These are phyloP conservation scores for Coleophoma eucalyptorum DNA, from an alignment of 2,329 filamentous ascomycete species.

Conservation along the genomic window DNA sequence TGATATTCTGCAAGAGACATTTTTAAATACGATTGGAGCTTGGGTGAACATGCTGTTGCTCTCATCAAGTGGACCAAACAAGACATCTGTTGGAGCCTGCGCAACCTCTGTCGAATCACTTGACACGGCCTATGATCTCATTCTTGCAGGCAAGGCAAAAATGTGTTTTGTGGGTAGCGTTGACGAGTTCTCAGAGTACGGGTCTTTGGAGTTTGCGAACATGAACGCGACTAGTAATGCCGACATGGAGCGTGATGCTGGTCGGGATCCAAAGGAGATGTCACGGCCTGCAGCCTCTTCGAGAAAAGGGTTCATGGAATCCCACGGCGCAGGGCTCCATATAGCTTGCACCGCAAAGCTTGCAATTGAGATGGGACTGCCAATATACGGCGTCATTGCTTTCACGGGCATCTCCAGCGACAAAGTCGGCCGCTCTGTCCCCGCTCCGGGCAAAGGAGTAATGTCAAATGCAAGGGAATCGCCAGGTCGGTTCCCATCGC, in stretches of 20 bases:
- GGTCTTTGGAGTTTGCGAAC: conserved; percentile 97
- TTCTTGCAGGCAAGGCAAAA: conserved; percentile 92
- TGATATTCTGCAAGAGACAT: conserved; percentile 95
- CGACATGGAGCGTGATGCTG: conserved; percentile 89
- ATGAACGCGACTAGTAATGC: conserved; percentile 99
- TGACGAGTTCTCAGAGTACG: conserved; percentile 96
- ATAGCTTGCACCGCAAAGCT: conserved; percentile 94
- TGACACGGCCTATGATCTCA: conserved; percentile 94
- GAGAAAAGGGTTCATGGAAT: conserved; percentile 96
- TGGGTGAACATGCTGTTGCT: conserved; percentile 99
- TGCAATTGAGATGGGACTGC: conserved; percentile 94
- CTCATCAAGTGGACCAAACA: conserved; percentile 93
- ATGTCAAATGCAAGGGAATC: conserved; percentile 89
- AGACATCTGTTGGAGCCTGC: conserved; percentile 93
- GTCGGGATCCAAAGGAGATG: conserved; percentile 92
- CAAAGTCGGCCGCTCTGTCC: conserved; percentile 95
- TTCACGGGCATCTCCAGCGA: conserved; percentile 92
- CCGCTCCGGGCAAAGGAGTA: conserved; percentile 91
- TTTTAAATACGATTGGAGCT: conserved; percentile 98
- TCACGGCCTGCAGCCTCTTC: conserved; percentile 93
- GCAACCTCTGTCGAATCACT: conserved; percentile 94
- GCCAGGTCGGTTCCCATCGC: conserved; percentile 83
- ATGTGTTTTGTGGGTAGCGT: conserved; percentile 95
- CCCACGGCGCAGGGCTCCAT: conserved; percentile 93
- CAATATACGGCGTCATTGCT: conserved; percentile 89